Base-by-base conservation (phyloP, 768 basidiomycete genomes). In the Tricholoma sp. region DNA sequence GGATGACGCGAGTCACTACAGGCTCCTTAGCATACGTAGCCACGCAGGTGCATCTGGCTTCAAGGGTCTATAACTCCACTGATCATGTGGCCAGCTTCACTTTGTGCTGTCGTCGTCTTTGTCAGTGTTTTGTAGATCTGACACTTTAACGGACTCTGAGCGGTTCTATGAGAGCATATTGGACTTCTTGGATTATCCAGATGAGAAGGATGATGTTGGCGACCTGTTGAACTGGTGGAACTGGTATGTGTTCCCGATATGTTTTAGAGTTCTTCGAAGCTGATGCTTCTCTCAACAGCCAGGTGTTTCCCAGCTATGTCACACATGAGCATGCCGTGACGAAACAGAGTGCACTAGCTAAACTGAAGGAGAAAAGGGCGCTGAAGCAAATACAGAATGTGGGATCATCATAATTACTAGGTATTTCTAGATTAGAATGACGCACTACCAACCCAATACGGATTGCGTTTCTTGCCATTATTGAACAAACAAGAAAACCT, bases 1-100 rank as follows among this genome's bases (percentile, higher is more conserved):
- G 61, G 4, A 62, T 62, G 58, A 59, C 29, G n/a, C 11, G n/a
- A 5, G 58, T 62, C 12, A 62, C 61, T 61, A 59, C 43, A 5
- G 24, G 24, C 24, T 27, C 24, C 24, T 27, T 27, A 27, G 24
- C 24, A 2, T 27, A 27, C 5, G 34, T 61, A 18, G 60, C 57
- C 12, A 61, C 43, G 12, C 52, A 59, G 60, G 60, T 58, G 34
- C 14, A 21, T 52, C 12, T 14, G 9, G 31, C n/a, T 7, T 32
- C 5, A 18, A 12, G 31, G n/a, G 14, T 27, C 24, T 24, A 47
- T 27, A 12, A 24, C 35, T 12, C 50, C 31, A 32, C 35, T 34
- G 35, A 52, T 6, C n/a, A 34, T 34, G 5, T 35, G 21, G 19
- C 22, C 50, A 56, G 55, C 46, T 56, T 19, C 22, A 49, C 29